Evolutionary conservation across 1,284 basidiomycete species (phyloP).

Genomic region (Pyrrhoderma noxium): DNA sequence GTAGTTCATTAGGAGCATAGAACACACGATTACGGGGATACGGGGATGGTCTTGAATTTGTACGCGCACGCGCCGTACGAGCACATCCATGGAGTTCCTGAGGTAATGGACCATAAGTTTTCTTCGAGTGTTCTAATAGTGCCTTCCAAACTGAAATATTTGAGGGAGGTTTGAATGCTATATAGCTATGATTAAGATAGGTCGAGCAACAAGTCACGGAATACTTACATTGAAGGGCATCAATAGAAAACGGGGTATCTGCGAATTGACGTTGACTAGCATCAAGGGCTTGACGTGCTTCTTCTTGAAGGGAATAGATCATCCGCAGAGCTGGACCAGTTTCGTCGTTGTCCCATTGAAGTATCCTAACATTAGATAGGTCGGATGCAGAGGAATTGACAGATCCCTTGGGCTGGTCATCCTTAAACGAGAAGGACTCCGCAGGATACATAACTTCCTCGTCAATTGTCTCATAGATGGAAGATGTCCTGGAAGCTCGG

Average conservation of each 20-base stretch:
- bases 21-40: constrained; percentile 47
- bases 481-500: constrained; percentile 55
- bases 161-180: constrained; percentile 65
- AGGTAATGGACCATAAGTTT: constrained; percentile 61
- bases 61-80: constrained; percentile 56
- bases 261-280: constrained; percentile 60
- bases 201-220: constrained; percentile 1
- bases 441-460: constrained; percentile 40
- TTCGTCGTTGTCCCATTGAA: constrained; percentile 57
- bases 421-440: constrained; percentile 32
- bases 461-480: constrained; percentile 71
- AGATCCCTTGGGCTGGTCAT: constrained; percentile 19
- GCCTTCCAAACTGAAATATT: constrained; percentile 62
- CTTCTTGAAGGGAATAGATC: constrained; percentile 62
- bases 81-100: constrained; percentile 56
- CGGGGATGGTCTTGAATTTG: constrained; percentile 61
- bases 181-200: constrained; percentile 12
- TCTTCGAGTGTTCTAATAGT: constrained; percentile 62
- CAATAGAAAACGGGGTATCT: constrained; percentile 68
- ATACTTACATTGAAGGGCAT: constrained; percentile 61
- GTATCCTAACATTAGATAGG: constrained; percentile 44
- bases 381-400: constrained; percentile 25
- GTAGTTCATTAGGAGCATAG: constrained; percentile 32
- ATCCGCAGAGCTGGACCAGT: constrained; percentile 53
- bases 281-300: constrained; percentile 57